Evolutionary conservation across 108 stramenopile species (phyloP), one percentile per base, ranked within the genome.

Genomic region (Skeletonema costatum): DNA sequence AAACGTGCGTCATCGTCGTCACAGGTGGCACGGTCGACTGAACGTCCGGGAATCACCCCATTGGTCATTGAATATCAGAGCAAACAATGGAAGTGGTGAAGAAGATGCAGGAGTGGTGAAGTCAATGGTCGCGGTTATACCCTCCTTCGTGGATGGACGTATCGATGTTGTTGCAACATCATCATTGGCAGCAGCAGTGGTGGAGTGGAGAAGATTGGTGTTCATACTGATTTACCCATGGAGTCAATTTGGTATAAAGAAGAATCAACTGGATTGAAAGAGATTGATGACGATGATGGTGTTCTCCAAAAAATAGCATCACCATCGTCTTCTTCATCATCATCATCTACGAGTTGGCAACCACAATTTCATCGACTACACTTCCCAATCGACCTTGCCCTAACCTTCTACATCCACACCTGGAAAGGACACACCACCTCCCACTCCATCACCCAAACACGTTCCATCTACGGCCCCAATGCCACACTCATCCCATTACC

Each of bases 401-500:
- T 92, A 4, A 35, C 64, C 4, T 90, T 94, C 74, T 94, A 90
- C 63, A 61, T 13, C 19, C 41, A 71, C 5, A 31, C 60, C 19
- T 94, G 93, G 93, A 77, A 39, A 1, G 93, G 93, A 4, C 88
- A 92, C 61, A 29, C 14, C 30, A 39, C 80, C 2, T 12, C 82
- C 16, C 42, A 50, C 33, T 63, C 62, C 14, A 36, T 88, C 14
- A 16, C 32, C 2, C 59, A 33, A 32, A 70, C 91, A 13, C 71
- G 66, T 35, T 42, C 74, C 76, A 68, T 88, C 1, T 98, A 97
- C 86, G 96, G 97, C 9, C 50, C 50, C n/a, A 99, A 99, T 70
- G 74, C 73, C 12, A 92, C 96, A 8, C 73, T 84, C 46, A 90
- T 99, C 66, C 92, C 97, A 42, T 65, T 96, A 46, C 99, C 99